phyloP scores from a whole-genome alignment of 495 filamentous ascomycete species.

The Aspergillus mulundensis region DNA sequence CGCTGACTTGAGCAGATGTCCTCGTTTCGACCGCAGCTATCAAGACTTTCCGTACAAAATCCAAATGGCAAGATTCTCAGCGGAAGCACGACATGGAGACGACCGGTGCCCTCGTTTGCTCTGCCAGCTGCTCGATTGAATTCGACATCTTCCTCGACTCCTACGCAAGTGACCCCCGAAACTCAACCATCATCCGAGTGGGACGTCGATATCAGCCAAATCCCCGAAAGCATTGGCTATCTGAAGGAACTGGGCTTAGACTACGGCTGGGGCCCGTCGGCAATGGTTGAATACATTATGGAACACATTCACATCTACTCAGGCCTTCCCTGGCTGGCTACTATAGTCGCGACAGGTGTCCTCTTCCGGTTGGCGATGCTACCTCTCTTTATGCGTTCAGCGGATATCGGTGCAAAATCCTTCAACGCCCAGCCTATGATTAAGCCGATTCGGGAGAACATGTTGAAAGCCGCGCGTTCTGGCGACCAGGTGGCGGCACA shows the following conservation, averaged over 20 bases:
- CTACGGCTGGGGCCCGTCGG: constrained; percentile 74
- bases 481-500: constrained; percentile 43
- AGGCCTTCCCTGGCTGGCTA: constrained; percentile 77
- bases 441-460: constrained; percentile 31
- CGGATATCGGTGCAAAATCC: constrained; percentile 55
- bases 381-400: constrained; percentile 55
- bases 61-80: constrained; percentile 23
- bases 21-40: constrained; percentile 30
- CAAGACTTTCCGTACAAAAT: constrained; percentile 21
- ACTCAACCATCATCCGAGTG: constrained; percentile 5
- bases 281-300: constrained; percentile 64
- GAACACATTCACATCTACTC: constrained; percentile 76
- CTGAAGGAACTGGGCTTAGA: constrained; percentile 79
- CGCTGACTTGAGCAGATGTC: constrained; percentile 30
- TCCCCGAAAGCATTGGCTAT: constrained; percentile 75
- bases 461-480: constrained; percentile 33
- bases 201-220: constrained; percentile 39
- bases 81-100: constrained; percentile 24
- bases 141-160: constrained; percentile 27
- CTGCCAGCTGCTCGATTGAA: constrained; percentile 40
- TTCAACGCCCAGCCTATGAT: constrained; percentile 36
- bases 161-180: constrained; percentile 1
- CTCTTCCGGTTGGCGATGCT: constrained; percentile 62
- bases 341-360: constrained; percentile 61
- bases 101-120: constrained; percentile 17